Percentiles rank a stretch among this genome's conserved stretches.
These are phyloP conservation scores for Pythium sukuiense DNA, from an alignment of 352 stramenopile genomes.

Conservation along the genomic window DNA sequence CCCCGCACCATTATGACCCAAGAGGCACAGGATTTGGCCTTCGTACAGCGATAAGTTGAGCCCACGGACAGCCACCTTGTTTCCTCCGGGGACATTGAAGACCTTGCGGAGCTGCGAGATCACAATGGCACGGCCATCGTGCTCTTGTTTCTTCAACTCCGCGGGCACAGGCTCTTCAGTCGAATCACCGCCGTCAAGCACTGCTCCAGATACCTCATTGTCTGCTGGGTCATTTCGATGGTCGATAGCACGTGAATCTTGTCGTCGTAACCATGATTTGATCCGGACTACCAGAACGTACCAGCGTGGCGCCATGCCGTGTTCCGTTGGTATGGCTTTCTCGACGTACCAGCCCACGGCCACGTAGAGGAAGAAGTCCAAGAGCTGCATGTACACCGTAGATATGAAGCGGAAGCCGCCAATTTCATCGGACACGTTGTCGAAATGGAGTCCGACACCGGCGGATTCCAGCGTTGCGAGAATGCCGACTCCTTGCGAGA, in stretches of 20 bases:
- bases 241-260: too few relatives aligned
- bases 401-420: conserved; percentile 56
- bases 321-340: conserved; percentile 91
- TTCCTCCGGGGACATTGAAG: conserved; percentile 61
- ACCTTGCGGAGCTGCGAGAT: conserved; percentile 67
- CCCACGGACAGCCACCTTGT: conserved; percentile 86
- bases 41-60: conserved; percentile 90
- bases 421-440: conserved; percentile 41
- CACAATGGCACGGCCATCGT: conserved; percentile 50
- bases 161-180: conserved; percentile 21
- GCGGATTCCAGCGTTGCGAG: conserved; percentile 61
- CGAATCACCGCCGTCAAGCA: too few relatives aligned
- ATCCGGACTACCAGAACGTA: conserved; percentile 50
- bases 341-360: conserved; percentile 90
- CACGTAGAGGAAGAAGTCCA: conserved; percentile 89
- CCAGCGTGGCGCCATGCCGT: conserved; percentile 84
- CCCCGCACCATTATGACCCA: conserved; percentile 95
- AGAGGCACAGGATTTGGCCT: conserved; percentile 92
- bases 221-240: conserved; percentile 7
- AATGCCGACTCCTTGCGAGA: conserved; percentile 68
- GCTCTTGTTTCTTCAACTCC: conserved; percentile 56
- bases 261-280: too few relatives aligned
- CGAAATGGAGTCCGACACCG: conserved; percentile 38
- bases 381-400: conserved; percentile 79
- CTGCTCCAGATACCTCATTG: too few relatives aligned